Base-by-base conservation (phyloP, 2,329 filamentous ascomycete genomes). In the Pseudogymnoascus sp. region DNA sequence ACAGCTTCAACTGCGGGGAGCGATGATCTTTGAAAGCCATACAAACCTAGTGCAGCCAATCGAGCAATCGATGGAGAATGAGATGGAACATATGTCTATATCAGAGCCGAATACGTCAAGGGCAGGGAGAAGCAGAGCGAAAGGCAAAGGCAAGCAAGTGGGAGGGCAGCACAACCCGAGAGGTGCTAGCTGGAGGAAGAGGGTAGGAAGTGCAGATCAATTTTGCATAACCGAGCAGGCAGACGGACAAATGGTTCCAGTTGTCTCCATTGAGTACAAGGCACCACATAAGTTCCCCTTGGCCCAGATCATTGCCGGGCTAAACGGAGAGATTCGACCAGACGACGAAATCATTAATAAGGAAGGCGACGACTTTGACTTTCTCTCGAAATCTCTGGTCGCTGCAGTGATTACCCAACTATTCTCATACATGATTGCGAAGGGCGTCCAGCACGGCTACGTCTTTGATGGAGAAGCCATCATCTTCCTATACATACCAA, bases 311-410 rank as follows among this genome's bases (percentile, higher is more conserved):
- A 19, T 19, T 19, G 19, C 19, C 1, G 19, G 71, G 7, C 63
- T 74, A 38, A 63, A 67, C 14, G 31, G 19, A 8, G 56, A 69
- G 61, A 71, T 71, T 10, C 62, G 72, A 19, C 66, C 69, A 42
- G 67, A 38, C n/a, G 65, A 64, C 13, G 68, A 72, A 63, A 61
- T 72, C 6, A 62, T 62, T 13, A n/a, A 50, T 42, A 62, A 62
- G 29, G 61, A 62, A 31, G 61, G 24, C 37, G 24, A 62, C 10
- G 37, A 35, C 10, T 62, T 62, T 50, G 61, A 62, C 5, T 53
- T 50, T 33, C 19, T 50, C 4, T 44, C 61, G 10, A 62, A 53
- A 50, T 4, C 40, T 24, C 37, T 62, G 10, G 61, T 50, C 14
- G 40, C 61, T 14, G 63, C 63, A 4, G 63, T 64, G 10, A 59